These are phyloP conservation scores for Paraphaeosphaeria sporulosa DNA, from an alignment of 2,329 filamentous ascomycete genomes.

Conservation along the genomic window DNA sequence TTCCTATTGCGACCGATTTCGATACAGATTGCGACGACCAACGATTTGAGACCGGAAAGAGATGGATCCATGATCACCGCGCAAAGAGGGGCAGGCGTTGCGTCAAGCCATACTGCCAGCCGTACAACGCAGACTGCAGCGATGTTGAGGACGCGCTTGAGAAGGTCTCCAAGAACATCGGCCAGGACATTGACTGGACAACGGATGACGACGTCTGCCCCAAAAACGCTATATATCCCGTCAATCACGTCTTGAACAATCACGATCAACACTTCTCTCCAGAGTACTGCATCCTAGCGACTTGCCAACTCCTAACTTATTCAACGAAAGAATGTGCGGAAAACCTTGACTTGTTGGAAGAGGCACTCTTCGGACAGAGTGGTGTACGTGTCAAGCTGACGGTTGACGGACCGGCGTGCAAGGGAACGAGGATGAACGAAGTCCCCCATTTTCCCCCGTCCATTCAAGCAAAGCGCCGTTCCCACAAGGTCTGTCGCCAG, in stretches of 20 bases:
- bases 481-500: background rate
- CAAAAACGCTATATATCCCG: background rate
- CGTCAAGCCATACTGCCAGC: background rate
- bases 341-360: background rate
- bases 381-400: background rate
- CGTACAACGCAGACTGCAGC: slow-evolving; percentile 1
- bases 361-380: background rate
- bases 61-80: too few relatives aligned
- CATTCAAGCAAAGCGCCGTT: background rate
- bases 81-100: too few relatives aligned
- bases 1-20: too few relatives aligned
- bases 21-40: too few relatives aligned
- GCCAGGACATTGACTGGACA: slow-evolving; percentile 1
- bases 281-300: background rate
- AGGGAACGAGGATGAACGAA: background rate
- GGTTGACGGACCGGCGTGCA: background rate
- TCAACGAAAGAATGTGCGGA: background rate
- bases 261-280: background rate
- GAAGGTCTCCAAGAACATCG: background rate
- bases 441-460: background rate
- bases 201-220: slow-evolving; percentile 8
- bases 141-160: slow-evolving; percentile 7
- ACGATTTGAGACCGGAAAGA: too few relatives aligned
- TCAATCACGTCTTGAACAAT: background rate
- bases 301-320: background rate